Evolutionary conservation across 2,329 filamentous ascomycete species (phyloP), one percentile per base, ranked within the genome.

Genomic region (Alternaria postmessia): DNA sequence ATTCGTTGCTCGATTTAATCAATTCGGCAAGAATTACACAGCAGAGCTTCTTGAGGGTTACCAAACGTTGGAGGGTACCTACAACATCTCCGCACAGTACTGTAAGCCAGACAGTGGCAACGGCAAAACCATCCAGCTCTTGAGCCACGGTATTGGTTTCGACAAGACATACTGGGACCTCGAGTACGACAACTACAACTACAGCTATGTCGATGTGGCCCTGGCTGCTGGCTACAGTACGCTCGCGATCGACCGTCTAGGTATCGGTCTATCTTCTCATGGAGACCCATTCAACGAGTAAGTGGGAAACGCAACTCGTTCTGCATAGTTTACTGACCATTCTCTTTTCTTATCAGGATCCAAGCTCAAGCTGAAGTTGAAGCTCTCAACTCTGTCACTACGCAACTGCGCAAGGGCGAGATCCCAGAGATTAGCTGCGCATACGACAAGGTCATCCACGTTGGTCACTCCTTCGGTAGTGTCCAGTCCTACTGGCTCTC

Each of bases 401-500:
- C 72, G 11, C 75, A 78, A 63, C 78, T 87, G 2, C 83, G 84
- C 30, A 67, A 73, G 1, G 83, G 84, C 47, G 67, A 70, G 0
- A 76, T 89, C 24, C 71, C 79, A 0, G 75, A 78, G 20, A 73
- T 85, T n/a, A 71, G 71, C 28, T 65, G 73, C 47, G 42, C 62
- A 3, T 82, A 79, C 65, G 53, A 76, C 8, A 81, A 84, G 68
- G 77, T 87, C 24, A 79, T 88, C 8, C 88, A 90, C 71, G 81
- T 88, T 16, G 88, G 88, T 12, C 88, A 91, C 78, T 88, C 85
- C 0, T 90, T 88, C 66, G 88, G 88, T 32, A 87, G 87, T 0
- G 76, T 83, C 6, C 85, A 87, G 66, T 85, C 83, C 3, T 88
- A 87, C 74, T 81, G 78, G 48, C 79, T 90, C 20, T 83, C 85